These are phyloP conservation scores for Boletus rubescentipes DNA, from an alignment of 768 basidiomycete species.

Conservation along the genomic window DNA sequence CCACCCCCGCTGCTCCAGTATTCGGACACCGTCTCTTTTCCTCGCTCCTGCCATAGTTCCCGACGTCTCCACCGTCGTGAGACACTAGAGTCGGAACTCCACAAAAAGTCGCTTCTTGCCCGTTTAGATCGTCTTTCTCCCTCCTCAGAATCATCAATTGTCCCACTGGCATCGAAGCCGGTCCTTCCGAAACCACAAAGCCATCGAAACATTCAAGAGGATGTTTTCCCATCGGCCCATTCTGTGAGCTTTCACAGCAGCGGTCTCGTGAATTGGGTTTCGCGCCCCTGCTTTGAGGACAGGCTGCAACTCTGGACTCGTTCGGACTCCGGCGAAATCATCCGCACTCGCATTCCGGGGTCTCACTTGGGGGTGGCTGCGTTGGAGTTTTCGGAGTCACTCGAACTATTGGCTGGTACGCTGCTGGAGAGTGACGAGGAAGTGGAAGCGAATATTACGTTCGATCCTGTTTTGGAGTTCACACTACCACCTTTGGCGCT, in stretches of 20 bases:
- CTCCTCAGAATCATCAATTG: slow-evolving; percentile 44
- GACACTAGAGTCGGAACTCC: slow-evolving; percentile 45
- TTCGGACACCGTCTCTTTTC: slow-evolving; percentile 41
- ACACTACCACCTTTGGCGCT: slow-evolving; percentile 15
- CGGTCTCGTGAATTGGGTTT: slow-evolving; percentile 67
- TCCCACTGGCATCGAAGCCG: slow-evolving; percentile 40
- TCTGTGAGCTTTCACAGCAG: slow-evolving; percentile 37
- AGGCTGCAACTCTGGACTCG: slow-evolving; percentile 55
- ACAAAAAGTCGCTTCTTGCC: slow-evolving; percentile 50
- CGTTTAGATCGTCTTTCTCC: slow-evolving; percentile 43
- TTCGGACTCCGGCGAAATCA: slow-evolving; percentile 36
- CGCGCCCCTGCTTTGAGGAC: slow-evolving; percentile 77
- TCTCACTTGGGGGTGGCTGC: slow-evolving; percentile 61
- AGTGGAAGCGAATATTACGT: slow-evolving; percentile 1
- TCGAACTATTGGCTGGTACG: slow-evolving; percentile 63
- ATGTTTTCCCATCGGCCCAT: slow-evolving; percentile 19
- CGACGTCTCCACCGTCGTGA: slow-evolving; percentile 36
- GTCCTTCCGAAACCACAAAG: slow-evolving; percentile 27
- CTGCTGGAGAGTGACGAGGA: slow-evolving; percentile 22
- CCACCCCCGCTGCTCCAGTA: slow-evolving; percentile 51
- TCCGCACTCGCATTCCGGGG: slow-evolving; percentile 43
- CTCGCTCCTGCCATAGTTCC: slow-evolving; percentile 53
- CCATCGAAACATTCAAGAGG: slow-evolving; percentile 36
- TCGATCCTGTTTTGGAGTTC: slow-evolving; percentile 18
- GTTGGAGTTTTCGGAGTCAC: slow-evolving; percentile 66